Conservation (phyloP, 1,139 yeast genomes). For the Geotrichum carabidarum region DNA sequence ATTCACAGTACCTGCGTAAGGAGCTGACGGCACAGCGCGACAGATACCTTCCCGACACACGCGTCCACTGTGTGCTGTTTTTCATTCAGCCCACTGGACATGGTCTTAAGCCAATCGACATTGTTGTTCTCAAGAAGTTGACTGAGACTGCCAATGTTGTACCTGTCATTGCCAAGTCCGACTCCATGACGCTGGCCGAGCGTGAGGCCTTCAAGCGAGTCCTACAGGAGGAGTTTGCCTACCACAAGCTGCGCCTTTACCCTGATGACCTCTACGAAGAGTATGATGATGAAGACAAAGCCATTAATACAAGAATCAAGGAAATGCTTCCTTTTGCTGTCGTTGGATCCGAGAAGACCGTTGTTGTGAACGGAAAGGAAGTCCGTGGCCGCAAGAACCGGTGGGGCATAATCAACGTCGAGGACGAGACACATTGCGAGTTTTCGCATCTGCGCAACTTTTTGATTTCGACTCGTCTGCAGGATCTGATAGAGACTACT, state of each 20-base stretch:
- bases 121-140: conserved; percentile 75
- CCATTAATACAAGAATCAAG: conserved; percentile 46
- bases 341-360: conserved; percentile 80
- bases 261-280: conserved; percentile 89
- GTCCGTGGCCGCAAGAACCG: conserved; percentile 88
- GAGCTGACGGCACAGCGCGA: conserved; percentile 96
- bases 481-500: conserved; percentile 92
- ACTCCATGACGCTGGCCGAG: conserved; percentile 81
- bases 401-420: conserved; percentile 86
- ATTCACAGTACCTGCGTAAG: conserved; percentile 84
- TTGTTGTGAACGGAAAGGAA: conserved; percentile 59
- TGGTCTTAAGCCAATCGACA: conserved; percentile 76
- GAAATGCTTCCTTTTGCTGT: conserved; percentile 79
- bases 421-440: conserved; percentile 92
- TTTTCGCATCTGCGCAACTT: conserved; percentile 90
- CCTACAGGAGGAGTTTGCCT: conserved; percentile 66
- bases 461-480: conserved; percentile 89
- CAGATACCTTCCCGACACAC: conserved; percentile 72
- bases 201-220: conserved; percentile 69
- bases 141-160: conserved; percentile 90
- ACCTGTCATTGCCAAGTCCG: conserved; percentile 92
- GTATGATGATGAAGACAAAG: conserved; percentile 48
- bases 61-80: conserved; percentile 90
- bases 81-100: conserved; percentile 84
- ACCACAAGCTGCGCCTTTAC: conserved; percentile 71